phyloP scores from a whole-genome alignment of 2,329 filamentous ascomycete genomes.

The Xylariales sp. region DNA sequence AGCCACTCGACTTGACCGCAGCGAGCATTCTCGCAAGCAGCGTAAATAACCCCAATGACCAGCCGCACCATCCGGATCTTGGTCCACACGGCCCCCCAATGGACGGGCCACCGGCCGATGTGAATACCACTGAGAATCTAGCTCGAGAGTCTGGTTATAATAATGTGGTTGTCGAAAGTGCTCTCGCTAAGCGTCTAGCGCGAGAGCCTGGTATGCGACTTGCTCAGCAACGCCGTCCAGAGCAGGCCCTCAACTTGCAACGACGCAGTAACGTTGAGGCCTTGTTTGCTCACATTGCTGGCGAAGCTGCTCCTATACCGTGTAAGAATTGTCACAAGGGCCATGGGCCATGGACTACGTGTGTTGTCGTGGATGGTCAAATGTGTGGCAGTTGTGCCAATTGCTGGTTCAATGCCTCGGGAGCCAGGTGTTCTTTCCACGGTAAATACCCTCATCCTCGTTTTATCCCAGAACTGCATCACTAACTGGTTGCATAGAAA shows the following conservation, averaged over 20 bases:
- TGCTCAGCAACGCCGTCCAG: conserved; percentile 64
- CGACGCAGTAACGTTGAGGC: conserved; percentile 71
- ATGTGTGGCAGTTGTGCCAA: conserved; percentile 72
- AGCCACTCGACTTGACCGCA: conserved; percentile 50
- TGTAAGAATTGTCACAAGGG: conserved; percentile 72
- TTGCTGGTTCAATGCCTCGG: conserved; percentile 73
- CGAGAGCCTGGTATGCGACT: conserved; percentile 61
- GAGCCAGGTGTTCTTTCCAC: conserved; percentile 69
- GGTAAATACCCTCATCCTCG: conserved; percentile 54
- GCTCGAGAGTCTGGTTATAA: conserved; percentile 61
- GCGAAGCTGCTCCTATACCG: conserved; percentile 58
- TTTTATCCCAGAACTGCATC: background rate
- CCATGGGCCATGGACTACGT: conserved; percentile 69
- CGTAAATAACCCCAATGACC: conserved; percentile 48
- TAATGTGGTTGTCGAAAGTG: conserved; percentile 62
- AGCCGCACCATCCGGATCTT: conserved; percentile 46
- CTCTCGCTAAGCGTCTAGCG: conserved; percentile 65
- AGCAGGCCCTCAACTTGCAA: conserved; percentile 66
- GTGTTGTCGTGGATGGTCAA: conserved; percentile 69
- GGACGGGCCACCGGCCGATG: conserved; percentile 38
- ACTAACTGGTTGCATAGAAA: conserved; percentile 52
- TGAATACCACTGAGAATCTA: conserved; percentile 60
- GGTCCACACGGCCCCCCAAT: conserved; percentile 39
- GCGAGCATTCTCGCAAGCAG: conserved; percentile 49
- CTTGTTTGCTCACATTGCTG: conserved; percentile 67